These are phyloP conservation scores for Ceratocystis smalleyi DNA, from an alignment of 2,329 filamentous ascomycete genomes.

Conservation along the genomic window DNA sequence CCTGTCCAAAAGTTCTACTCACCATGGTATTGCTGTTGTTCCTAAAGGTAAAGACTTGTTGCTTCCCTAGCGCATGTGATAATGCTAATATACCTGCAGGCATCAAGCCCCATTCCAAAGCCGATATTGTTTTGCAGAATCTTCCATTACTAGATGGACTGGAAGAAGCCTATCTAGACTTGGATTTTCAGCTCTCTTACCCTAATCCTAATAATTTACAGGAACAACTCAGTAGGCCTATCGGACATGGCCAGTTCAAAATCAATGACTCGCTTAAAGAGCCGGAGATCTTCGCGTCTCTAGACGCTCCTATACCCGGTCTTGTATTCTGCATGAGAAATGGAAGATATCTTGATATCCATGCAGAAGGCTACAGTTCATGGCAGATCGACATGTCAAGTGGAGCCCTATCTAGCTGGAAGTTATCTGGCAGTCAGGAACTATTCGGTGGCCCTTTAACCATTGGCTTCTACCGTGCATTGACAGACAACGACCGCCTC, in stretches of 20 bases:
- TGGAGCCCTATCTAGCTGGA: constrained; percentile 1
- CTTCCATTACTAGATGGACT: not conserved
- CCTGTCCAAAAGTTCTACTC: not conserved
- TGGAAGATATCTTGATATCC: not conserved
- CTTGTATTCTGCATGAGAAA: constrained; percentile 21
- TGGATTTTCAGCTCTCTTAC: constrained; percentile 17
- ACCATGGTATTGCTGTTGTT: not conserved
- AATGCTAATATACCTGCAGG: constrained; percentile 20
- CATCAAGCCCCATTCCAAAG: constrained; percentile 30
- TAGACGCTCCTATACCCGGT: not conserved
- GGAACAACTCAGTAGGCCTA: not conserved
- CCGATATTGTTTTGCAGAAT: constrained; percentile 22
- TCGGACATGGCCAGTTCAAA: not conserved
- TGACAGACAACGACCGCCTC: constrained; percentile 10
- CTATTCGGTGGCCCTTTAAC: not conserved
- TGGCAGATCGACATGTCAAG: not conserved
- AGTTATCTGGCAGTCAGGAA: constrained; percentile 9
- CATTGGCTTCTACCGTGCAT: constrained; percentile 5
- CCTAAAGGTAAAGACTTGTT: not conserved
- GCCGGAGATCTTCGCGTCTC: not conserved
- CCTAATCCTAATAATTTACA: not conserved
- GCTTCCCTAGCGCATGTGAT: not conserved
- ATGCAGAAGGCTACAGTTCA: not conserved
- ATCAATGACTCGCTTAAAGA: not conserved
- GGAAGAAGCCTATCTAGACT: constrained; percentile 21